phyloP scores from a whole-genome alignment of 2,329 filamentous ascomycete species.

The Exserohilum rostratum region DNA sequence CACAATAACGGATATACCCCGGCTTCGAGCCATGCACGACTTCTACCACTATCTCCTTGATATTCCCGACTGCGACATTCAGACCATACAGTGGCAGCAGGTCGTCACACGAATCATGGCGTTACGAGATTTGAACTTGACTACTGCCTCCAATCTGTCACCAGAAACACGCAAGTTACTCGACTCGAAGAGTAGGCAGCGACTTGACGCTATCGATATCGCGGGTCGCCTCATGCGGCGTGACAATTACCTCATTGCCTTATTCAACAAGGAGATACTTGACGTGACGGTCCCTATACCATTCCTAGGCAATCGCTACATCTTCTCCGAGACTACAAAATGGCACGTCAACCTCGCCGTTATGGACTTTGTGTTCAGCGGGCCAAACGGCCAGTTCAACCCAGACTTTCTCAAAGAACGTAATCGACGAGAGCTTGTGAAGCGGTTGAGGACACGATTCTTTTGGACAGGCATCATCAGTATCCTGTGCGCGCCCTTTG shows the following conservation, averaged over 20 bases:
- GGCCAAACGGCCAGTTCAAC: conserved; percentile 78
- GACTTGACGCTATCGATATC: conserved; percentile 95
- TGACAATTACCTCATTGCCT: conserved; percentile 94
- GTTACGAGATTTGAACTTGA: conserved; percentile 83
- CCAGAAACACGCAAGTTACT: conserved; percentile 66
- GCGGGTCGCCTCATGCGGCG: conserved; percentile 95
- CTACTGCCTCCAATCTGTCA: conserved; percentile 71
- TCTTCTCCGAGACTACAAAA: conserved; percentile 88
- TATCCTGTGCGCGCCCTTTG: conserved; percentile 82
- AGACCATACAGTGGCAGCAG: conserved; percentile 93
- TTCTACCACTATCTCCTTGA: conserved; percentile 84
- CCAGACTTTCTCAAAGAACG: conserved; percentile 85
- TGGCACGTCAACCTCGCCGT: conserved; percentile 93
- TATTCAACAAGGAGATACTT: conserved; percentile 96
- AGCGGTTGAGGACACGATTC: conserved; percentile 77
- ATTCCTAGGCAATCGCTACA: conserved; percentile 76
- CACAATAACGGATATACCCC: conserved; percentile 73
- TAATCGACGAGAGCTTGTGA: conserved; percentile 77
- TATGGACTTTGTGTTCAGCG: conserved; percentile 92
- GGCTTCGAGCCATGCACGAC: conserved; percentile 77
- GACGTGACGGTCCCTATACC: conserved; percentile 86
- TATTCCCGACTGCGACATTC: conserved; percentile 85
- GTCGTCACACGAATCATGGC: conserved; percentile 85
- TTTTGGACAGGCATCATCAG: conserved; percentile 85
- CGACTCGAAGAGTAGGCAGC: conserved; percentile 87